phyloP scores from a whole-genome alignment of 2,329 filamentous ascomycete genomes.

The Aspergillus alliaceus region DNA sequence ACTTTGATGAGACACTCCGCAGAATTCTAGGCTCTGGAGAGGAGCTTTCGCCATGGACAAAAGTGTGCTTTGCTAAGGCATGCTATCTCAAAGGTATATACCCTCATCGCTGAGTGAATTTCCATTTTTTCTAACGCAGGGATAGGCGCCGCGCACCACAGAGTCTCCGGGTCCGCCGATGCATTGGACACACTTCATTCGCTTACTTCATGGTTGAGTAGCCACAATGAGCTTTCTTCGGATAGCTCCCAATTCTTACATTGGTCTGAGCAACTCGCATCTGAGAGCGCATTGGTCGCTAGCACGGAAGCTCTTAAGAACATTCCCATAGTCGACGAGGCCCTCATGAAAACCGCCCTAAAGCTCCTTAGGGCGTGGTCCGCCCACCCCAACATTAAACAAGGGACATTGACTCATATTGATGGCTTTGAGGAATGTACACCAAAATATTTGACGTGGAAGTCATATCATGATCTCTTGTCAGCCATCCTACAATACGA shows the following conservation, averaged over 20 bases:
- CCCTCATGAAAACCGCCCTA: slow-evolving; percentile 41
- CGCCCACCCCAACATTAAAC: slow-evolving; percentile 37
- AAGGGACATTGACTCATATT: slow-evolving; percentile 20
- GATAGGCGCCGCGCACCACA: slow-evolving; percentile 49
- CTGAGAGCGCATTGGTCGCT: slow-evolving; percentile 70
- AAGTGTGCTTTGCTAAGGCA: slow-evolving; percentile 76
- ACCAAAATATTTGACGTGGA: slow-evolving; percentile 65
- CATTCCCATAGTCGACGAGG: slow-evolving; percentile 21
- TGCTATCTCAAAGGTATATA: slow-evolving; percentile 71
- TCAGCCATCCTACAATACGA: slow-evolving; percentile 69
- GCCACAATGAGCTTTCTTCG: slow-evolving; percentile 35
- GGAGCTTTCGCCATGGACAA: slow-evolving; percentile 69
- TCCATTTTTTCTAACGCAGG: slow-evolving; percentile 13
- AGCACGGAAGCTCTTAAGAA: slow-evolving; percentile 49
- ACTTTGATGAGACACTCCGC: slow-evolving; percentile 58
- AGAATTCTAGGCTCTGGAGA: slow-evolving; percentile 55
- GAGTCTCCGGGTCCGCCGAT: slow-evolving; percentile 47
- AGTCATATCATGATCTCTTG: slow-evolving; percentile 77
- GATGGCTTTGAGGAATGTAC: slow-evolving; percentile 21
- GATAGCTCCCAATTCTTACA: slow-evolving; percentile 67
- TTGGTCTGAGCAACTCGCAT: slow-evolving; percentile 78
- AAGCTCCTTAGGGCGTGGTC: slow-evolving; percentile 51
- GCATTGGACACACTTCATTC: slow-evolving; percentile 68
- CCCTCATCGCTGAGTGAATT: slow-evolving; percentile 1
- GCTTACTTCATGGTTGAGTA: slow-evolving; percentile 61